A percentile compares a stretch with the other conserved stretches of the same genome.
Evolutionary conservation across 192 early-diverging fungal species (phyloP).

Genomic region (Gamsiella multidivaricata): DNA sequence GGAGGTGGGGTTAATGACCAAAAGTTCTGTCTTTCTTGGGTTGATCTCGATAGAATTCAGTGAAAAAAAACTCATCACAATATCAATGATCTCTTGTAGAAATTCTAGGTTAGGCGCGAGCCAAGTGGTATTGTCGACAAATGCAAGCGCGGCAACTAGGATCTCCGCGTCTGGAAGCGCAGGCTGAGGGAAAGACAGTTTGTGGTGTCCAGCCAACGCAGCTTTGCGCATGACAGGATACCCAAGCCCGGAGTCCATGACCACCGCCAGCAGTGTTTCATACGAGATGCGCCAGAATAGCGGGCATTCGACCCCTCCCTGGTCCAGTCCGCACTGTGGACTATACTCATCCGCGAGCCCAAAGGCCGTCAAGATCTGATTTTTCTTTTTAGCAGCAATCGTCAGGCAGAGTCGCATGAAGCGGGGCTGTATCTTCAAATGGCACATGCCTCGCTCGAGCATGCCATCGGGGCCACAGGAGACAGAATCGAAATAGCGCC

Average conservation of each 20-base stretch:
- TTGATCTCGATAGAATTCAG: conserved; percentile 35
- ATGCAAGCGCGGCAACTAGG: not conserved
- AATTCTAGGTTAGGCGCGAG: not conserved
- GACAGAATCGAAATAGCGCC: conserved; percentile 18
- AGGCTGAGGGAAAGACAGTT: not conserved
- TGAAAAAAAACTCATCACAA: not conserved
- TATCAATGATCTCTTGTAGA: not conserved
- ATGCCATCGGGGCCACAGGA: conserved; percentile 17
- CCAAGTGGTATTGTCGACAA: conserved; percentile 18
- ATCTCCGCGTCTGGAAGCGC: not conserved
- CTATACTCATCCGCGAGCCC: conserved; percentile 4
- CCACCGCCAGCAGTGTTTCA: too few relatives aligned
- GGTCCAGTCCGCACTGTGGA: too few relatives aligned
- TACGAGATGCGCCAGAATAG: too few relatives aligned
- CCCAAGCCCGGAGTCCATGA: too few relatives aligned
- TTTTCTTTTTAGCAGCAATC: not conserved
- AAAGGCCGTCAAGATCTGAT: conserved; percentile 14
- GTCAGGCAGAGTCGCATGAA: conserved; percentile 1
- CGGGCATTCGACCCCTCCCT: too few relatives aligned
- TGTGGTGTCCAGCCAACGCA: not conserved
- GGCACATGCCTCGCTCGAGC: not conserved
- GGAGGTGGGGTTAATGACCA: conserved; percentile 1
- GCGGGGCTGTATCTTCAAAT: not conserved
- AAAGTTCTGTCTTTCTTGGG: conserved; percentile 26
- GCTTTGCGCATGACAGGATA: not conserved